A percentile compares a stretch with the other conserved stretches of the same genome.
These are phyloP conservation scores for Mycena chlorophos DNA, from an alignment of 768 basidiomycete genomes.

Conservation along the genomic window DNA sequence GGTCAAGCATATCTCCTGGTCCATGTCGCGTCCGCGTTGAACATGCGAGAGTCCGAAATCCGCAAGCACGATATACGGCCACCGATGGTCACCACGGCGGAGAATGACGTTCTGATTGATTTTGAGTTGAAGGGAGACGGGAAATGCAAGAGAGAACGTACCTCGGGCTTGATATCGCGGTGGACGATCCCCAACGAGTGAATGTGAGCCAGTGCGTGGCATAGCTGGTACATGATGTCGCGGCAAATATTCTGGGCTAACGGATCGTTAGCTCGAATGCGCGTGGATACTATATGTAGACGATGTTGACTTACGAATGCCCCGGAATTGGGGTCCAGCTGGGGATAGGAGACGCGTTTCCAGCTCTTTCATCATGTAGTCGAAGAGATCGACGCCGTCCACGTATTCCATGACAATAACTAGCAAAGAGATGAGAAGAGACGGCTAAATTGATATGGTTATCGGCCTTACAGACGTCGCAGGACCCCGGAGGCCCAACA, in stretches of 20 bases:
- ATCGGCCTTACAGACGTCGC: slow-evolving; percentile 5
- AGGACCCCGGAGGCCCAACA: background rate
- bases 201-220: slow-evolving; percentile 15
- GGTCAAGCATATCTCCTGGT: background rate
- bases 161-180: slow-evolving; percentile 23
- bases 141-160: background rate
- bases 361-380: slow-evolving; percentile 3
- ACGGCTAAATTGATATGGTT: background rate
- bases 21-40: background rate
- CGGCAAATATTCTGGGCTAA: slow-evolving; percentile 13
- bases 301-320: slow-evolving; percentile 9
- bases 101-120: slow-evolving; percentile 16
- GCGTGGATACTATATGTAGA: background rate
- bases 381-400: slow-evolving; percentile 4
- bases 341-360: background rate
- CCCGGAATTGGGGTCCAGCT: background rate
- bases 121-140: background rate
- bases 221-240: slow-evolving; percentile 21
- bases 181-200: slow-evolving; percentile 14
- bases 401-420: slow-evolving; percentile 16
- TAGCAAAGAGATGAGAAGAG: background rate
- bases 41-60: slow-evolving; percentile 19
- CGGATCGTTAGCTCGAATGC: background rate
- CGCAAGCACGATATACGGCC: slow-evolving; percentile 18
- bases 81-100: background rate